These are phyloP conservation scores for Aureobasidium leucospermi DNA, from an alignment of 2,329 filamentous ascomycete species.

Conservation along the genomic window DNA sequence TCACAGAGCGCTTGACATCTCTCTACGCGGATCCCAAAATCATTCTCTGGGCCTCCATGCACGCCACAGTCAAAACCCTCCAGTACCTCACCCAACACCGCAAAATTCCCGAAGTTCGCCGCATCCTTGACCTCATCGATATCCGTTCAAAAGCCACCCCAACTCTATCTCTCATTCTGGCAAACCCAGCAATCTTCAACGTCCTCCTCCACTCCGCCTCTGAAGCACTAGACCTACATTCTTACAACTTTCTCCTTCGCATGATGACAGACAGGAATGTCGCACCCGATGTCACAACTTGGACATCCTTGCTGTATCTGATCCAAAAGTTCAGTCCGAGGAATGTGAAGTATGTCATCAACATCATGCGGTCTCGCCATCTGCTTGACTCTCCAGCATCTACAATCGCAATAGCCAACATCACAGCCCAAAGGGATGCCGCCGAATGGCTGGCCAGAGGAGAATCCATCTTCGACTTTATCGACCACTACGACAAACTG, in stretches of 20 bases:
- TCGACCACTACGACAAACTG: slow-evolving; percentile 17
- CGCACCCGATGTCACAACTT: slow-evolving; percentile 19
- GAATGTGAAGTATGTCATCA: slow-evolving; percentile 14
- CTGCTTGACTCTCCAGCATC: slow-evolving; percentile 17
- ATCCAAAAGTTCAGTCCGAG: neutral
- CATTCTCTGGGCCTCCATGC: slow-evolving; percentile 15
- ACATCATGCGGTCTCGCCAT: slow-evolving; percentile 21
- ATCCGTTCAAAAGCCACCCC: neutral
- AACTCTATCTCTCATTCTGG: neutral
- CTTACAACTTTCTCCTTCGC: slow-evolving; percentile 21
- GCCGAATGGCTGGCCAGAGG: slow-evolving; percentile 15
- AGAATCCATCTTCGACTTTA: slow-evolving; percentile 16
- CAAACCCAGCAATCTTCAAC: slow-evolving; percentile 18
- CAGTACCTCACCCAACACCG: slow-evolving; percentile 19
- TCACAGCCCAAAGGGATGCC: slow-evolving; percentile 16
- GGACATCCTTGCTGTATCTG: slow-evolving; percentile 16
- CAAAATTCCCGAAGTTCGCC: slow-evolving; percentile 17
- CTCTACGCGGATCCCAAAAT: slow-evolving; percentile 16
- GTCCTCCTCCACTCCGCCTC: slow-evolving; percentile 20
- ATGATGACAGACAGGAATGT: slow-evolving; percentile 21
- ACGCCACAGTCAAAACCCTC: slow-evolving; percentile 19
- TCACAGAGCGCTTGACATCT: slow-evolving; percentile 16
- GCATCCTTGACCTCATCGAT: slow-evolving; percentile 18
- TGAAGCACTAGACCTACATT: slow-evolving; percentile 20
- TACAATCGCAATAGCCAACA: neutral